Conservation (phyloP, 768 basidiomycete species). For the Dentipellis fragilis region DNA sequence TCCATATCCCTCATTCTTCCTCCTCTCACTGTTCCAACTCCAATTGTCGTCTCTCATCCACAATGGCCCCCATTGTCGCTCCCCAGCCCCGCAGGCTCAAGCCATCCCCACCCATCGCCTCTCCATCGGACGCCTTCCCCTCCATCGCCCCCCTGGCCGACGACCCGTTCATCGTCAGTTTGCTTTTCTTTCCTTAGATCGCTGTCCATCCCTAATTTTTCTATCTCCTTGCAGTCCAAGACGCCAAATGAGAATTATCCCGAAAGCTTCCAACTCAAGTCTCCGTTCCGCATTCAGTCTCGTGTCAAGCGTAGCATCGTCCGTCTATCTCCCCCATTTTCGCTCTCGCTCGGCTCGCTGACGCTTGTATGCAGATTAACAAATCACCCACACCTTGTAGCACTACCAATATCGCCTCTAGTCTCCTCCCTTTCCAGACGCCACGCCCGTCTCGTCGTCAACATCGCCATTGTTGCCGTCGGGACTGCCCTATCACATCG, state of each 20-base stretch:
- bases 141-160: constrained; percentile 7
- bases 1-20: background rate
- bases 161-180: constrained; percentile 14
- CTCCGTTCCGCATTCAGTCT: constrained; percentile 9
- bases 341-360: background rate
- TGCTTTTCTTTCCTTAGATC: background rate
- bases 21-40: background rate
- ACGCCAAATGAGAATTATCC: constrained; percentile 3
- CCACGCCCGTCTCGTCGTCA: constrained; percentile 13
- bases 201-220: background rate
- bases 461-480: constrained; percentile 9
- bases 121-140: constrained; percentile 1
- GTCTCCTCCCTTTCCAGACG: background rate
- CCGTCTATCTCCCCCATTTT: background rate
- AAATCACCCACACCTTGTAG: constrained; percentile 14
- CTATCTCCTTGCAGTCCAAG: constrained; percentile 5
- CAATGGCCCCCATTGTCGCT: constrained; percentile 14
- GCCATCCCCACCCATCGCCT: constrained; percentile 9
- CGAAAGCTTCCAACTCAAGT: constrained; percentile 12
- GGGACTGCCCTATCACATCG: constrained; percentile 1
- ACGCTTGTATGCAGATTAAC: constrained; percentile 2
- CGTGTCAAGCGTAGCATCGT: constrained; percentile 11
- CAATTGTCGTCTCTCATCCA: background rate
- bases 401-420: constrained; percentile 11
- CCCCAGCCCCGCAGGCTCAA: constrained; percentile 11